phyloP scores from a whole-genome alignment of 768 basidiomycete species.

The Boletus sp. region DNA sequence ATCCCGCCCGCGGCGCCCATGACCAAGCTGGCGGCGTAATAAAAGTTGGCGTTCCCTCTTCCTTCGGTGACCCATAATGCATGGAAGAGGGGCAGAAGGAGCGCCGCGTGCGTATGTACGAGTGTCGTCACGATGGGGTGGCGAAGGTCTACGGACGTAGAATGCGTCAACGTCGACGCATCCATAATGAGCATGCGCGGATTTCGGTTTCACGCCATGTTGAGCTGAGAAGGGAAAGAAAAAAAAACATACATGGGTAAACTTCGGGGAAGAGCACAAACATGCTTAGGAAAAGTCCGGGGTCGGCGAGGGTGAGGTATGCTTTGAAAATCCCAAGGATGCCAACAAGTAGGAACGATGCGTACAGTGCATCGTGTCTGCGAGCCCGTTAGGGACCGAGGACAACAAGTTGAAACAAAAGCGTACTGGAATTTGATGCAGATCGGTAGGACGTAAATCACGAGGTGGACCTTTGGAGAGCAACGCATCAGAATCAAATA shows the following conservation, averaged over 20 bases:
- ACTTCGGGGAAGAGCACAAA: conserved; percentile 80
- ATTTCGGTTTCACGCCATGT: not conserved
- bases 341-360: conserved; percentile 70
- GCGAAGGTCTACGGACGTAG: conserved; percentile 58
- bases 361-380: conserved; percentile 84
- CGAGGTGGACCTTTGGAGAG: conserved; percentile 63
- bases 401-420: not conserved
- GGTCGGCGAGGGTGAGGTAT: conserved; percentile 88
- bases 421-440: conserved; percentile 85
- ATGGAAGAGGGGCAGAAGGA: conserved; percentile 88
- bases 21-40: conserved; percentile 93
- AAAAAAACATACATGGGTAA: conserved; percentile 61
- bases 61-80: conserved; percentile 89
- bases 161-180: not conserved
- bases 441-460: conserved; percentile 79
- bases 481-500: not conserved
- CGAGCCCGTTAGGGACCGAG: not conserved
- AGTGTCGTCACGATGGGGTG: conserved; percentile 81
- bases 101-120: conserved; percentile 77
- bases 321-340: conserved; percentile 84
- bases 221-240: conserved; percentile 4
- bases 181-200: not conserved
- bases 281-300: conserved; percentile 81
- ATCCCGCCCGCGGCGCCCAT: conserved; percentile 86
- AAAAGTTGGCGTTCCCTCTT: conserved; percentile 97